Conservation (phyloP, 441 rosid species). For the Adansonia gregorii region DNA sequence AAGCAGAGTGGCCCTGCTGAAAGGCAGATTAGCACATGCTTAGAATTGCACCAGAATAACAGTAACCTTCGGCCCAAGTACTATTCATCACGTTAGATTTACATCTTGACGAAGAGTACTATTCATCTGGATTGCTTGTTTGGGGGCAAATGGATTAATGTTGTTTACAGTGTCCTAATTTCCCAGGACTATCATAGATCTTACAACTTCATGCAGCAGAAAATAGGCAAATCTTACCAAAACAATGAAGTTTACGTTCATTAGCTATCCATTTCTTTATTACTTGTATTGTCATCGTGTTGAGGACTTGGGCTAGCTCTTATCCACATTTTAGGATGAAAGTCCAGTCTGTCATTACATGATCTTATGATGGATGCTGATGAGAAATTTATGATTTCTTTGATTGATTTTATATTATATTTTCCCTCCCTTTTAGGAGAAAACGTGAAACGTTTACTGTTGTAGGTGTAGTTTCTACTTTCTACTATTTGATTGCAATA, state of each 20-base stretch:
- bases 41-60: neutral
- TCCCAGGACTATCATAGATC: neutral
- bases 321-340: neutral
- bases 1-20: neutral
- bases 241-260: neutral
- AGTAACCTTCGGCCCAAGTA: neutral
- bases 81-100: neutral
- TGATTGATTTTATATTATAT: neutral
- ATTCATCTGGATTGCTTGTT: neutral
- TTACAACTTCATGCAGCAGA: neutral
- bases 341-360: neutral
- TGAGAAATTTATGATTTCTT: neutral
- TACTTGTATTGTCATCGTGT: neutral
- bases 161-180: neutral
- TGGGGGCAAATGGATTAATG: neutral
- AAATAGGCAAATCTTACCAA: neutral
- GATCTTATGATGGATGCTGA: neutral
- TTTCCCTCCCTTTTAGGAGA: slow-evolving; percentile 4
- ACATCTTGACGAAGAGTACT: neutral
- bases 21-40: neutral
- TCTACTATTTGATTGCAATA: neutral
- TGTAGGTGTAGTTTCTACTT: neutral
- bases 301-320: neutral
- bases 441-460: neutral
- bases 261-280: neutral